phyloP scores from a whole-genome alignment of 495 filamentous ascomycete species.

The Paragyromitra xinjiangensis region DNA sequence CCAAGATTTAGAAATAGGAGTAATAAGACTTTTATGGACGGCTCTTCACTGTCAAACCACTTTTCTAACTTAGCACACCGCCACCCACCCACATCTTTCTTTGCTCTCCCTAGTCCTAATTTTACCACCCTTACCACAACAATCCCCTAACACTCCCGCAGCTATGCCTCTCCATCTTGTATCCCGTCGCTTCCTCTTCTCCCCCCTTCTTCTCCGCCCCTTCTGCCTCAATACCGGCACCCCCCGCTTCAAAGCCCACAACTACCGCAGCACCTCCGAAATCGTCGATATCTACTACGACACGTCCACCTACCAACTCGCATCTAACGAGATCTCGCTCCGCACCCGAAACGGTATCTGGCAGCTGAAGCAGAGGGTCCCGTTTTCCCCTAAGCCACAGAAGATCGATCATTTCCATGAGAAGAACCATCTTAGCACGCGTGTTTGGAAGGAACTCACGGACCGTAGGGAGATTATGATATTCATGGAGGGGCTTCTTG shows the following conservation, averaged over 20 bases:
- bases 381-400: slow-evolving; percentile 4
- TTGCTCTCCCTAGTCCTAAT: not conserved
- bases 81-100: not conserved
- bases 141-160: not conserved
- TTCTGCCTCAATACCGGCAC: slow-evolving; percentile 17
- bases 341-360: slow-evolving; percentile 25
- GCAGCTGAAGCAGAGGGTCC: slow-evolving; percentile 18
- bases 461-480: slow-evolving; percentile 19
- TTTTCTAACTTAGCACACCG: not conserved
- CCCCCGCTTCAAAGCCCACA: slow-evolving; percentile 11
- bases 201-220: slow-evolving; percentile 16
- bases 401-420: slow-evolving; percentile 7
- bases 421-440: slow-evolving; percentile 6
- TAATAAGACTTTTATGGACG: too few species aligned
- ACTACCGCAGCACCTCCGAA: slow-evolving; percentile 20
- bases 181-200: slow-evolving; percentile 26
- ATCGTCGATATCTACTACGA: slow-evolving; percentile 26
- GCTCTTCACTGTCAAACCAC: not conserved
- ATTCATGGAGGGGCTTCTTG: not conserved
- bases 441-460: slow-evolving; percentile 22
- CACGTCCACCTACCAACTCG: not conserved
- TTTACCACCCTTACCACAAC: not conserved
- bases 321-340: slow-evolving; percentile 9
- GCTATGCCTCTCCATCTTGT: slow-evolving; percentile 20
- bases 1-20: not conserved